These are phyloP conservation scores for Sanguinoderma infundibulare DNA, from an alignment of 1,284 basidiomycete species.

Conservation along the genomic window DNA sequence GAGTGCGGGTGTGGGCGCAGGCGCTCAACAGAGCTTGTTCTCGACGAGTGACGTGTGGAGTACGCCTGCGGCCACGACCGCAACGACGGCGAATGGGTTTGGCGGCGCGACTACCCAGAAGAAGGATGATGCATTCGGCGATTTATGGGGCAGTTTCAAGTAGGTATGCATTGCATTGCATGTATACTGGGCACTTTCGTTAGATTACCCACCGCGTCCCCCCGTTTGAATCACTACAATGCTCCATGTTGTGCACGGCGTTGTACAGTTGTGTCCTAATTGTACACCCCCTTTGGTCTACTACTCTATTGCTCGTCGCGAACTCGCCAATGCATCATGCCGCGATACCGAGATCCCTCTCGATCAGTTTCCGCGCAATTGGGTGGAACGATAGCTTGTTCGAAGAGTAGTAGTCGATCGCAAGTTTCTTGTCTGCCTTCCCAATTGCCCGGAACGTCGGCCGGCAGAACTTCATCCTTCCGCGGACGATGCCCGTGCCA, in stretches of 20 bases:
- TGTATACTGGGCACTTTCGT: not conserved
- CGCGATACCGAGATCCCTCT: slow-evolving; percentile 43
- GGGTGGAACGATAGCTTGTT: slow-evolving; percentile 73
- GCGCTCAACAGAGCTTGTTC: slow-evolving; percentile 37
- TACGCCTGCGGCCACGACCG: slow-evolving; percentile 22
- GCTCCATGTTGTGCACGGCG: slow-evolving; percentile 13
- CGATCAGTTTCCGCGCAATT: slow-evolving; percentile 74
- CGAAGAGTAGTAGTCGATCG: slow-evolving; percentile 58
- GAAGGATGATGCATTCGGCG: slow-evolving; percentile 81
- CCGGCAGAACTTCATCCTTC: slow-evolving; percentile 85
- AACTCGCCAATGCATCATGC: not conserved
- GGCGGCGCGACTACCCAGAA: slow-evolving; percentile 45
- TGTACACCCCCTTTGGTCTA: not conserved
- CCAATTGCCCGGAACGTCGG: slow-evolving; percentile 61
- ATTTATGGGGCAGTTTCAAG: slow-evolving; percentile 83
- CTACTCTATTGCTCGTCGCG: not conserved
- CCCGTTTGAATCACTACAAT: slow-evolving; percentile 2
- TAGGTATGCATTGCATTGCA: not conserved
- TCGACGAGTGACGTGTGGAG: slow-evolving; percentile 64
- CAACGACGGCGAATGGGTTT: slow-evolving; percentile 13
- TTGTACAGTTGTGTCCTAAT: slow-evolving; percentile 2
- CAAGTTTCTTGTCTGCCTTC: slow-evolving; percentile 65
- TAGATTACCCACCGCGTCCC: not conserved
- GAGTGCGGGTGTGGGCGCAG: slow-evolving; percentile 3
- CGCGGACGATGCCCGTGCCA: slow-evolving; percentile 63